Conservation (phyloP, 208 protist species). For the Crithidia expoeki region DNA sequence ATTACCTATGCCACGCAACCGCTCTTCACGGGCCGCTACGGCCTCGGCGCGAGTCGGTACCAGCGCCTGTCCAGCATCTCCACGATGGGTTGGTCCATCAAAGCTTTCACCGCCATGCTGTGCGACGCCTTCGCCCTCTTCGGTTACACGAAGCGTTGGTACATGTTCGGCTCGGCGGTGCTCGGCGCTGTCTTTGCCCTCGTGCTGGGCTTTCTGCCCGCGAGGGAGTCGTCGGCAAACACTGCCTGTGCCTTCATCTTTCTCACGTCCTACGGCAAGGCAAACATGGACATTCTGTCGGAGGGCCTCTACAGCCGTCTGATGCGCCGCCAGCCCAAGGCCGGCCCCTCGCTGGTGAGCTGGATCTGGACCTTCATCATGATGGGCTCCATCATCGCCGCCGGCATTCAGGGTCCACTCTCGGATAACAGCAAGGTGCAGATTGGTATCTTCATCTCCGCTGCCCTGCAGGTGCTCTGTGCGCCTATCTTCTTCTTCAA, state of each 20-base stretch:
- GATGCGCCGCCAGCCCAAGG: constrained; percentile 48
- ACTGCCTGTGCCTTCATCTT: constrained; percentile 62
- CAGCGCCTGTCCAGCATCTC: constrained; percentile 52
- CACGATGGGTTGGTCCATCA: constrained; percentile 65
- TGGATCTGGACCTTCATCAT: constrained; percentile 82
- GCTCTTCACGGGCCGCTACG: constrained; percentile 58
- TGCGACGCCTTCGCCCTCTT: constrained; percentile 63
- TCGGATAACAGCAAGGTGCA: constrained; percentile 45
- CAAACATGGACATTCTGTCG: constrained; percentile 78
- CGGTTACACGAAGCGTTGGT: constrained; percentile 85
- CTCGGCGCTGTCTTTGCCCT: constrained; percentile 51
- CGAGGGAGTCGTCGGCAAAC: constrained; percentile 40
- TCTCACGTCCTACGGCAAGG: constrained; percentile 55
- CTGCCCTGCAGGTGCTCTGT: constrained; percentile 53
- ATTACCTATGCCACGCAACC: constrained; percentile 43
- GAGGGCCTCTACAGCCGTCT: constrained; percentile 83
- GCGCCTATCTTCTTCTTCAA: constrained; percentile 65
- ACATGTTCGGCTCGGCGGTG: constrained; percentile 50
- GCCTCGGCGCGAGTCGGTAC: constrained; percentile 43
- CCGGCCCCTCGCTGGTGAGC: constrained; percentile 64
- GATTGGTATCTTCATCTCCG: constrained; percentile 61
- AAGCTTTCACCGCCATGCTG: constrained; percentile 59
- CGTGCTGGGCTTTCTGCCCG: constrained; percentile 50
- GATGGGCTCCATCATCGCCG: constrained; percentile 47
- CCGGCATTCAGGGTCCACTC: constrained; percentile 59